Evolutionary conservation across 192 early-diverging fungal species (phyloP), one percentile per base, ranked within the genome.

Genomic region (Podila horticola): DNA sequence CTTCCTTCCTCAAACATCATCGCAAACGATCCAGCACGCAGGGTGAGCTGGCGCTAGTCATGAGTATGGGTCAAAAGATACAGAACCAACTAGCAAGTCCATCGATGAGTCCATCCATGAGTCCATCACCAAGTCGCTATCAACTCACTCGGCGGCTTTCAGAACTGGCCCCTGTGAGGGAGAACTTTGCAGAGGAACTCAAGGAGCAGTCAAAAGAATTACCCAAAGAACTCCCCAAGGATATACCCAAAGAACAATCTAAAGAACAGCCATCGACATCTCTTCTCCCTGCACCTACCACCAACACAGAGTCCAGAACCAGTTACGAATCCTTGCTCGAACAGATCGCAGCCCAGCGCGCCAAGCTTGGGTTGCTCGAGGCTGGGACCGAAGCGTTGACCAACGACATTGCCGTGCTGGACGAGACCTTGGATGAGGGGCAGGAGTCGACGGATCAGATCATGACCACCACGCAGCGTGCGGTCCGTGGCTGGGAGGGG

Each of bases 321-420:
- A n/a, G 52, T 22, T 79, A 69, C 36, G 70, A 79, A n/a, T 30
- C 19, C n/a, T 45, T 79, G 9, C 33, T 79, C 52, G 50, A 68
- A 15, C 64, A 63, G 55, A 67, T 79, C 13, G 76, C 76, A 0
- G 52, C 51, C 5, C 76, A 79, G 49, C 41, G 69, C 31, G 49
- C 29, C 0, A 72, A 72, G 51, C 50, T 72, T 5, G 33, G 58
- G 0, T 34, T 45, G 4, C 66, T 79, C 5, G 17, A 62, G 10
- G 10, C 49, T n/a, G 70, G 70, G n/a, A 70, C 51, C 31, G 55
- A 64, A 20, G 33, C 30, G 5, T 50, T 79, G 28, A 62, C 61
- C n/a, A 17, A 57, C 22, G 65, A 68, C 17, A 24, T 72, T n/a
- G 38, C 28, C 6, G 66, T 41, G 1, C 52, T 79, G 3, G 61